phyloP scores from a whole-genome alignment of 2,329 filamentous ascomycete species.

The Passalora sequoiae region DNA sequence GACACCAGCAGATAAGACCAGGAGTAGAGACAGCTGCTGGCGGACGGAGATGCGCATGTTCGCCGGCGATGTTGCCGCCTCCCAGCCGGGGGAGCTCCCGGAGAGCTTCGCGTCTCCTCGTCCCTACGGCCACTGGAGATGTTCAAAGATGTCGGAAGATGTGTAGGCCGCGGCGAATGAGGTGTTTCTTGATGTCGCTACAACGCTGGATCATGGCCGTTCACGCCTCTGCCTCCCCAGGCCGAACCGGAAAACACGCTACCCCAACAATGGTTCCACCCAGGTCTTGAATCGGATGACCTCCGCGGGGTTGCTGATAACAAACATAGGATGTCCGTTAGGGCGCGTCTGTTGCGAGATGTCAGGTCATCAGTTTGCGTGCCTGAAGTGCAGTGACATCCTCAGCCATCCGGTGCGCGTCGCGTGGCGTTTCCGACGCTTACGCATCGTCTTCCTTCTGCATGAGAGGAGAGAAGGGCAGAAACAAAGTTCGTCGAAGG shows the following conservation, averaged over 20 bases:
- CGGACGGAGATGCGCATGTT: conserved; percentile 80
- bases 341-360: not conserved
- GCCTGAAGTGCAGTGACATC: not conserved
- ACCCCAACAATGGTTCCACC: too few species aligned
- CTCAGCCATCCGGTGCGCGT: not conserved
- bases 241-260: not conserved
- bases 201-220: not conserved
- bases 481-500: too few species aligned
- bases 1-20: conserved; percentile 67
- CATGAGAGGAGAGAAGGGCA: too few species aligned
- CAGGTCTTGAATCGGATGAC: too few species aligned
- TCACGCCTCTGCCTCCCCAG: not conserved
- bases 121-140: not conserved
- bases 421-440: not conserved
- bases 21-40: conserved; percentile 76
- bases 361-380: not conserved
- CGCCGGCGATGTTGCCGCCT: not conserved
- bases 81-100: not conserved
- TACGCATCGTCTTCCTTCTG: not conserved
- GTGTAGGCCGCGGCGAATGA: not conserved
- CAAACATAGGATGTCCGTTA: not conserved
- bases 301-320: too few species aligned
- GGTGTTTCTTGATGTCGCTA: not conserved
- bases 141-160: not conserved
- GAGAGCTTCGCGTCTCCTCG: not conserved